phyloP scores from a whole-genome alignment of 495 filamentous ascomycete species.

The Penicillium lividum region DNA sequence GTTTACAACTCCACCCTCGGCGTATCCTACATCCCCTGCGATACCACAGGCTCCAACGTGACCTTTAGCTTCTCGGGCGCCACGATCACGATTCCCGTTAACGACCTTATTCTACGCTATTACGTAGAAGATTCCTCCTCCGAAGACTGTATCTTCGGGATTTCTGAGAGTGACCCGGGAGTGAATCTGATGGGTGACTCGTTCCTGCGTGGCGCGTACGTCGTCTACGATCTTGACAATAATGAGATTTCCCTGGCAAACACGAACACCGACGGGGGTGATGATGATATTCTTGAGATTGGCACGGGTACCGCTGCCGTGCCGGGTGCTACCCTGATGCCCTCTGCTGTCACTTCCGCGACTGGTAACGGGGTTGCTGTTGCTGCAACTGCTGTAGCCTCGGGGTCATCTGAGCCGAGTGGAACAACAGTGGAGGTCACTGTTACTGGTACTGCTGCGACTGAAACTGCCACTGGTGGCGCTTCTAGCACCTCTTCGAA shows the following conservation, averaged over 20 bases:
- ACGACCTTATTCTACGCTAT: slow-evolving; percentile 23
- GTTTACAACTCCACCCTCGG: slow-evolving; percentile 49
- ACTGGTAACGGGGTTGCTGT: slow-evolving; percentile 16
- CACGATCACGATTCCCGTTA: slow-evolving; percentile 27
- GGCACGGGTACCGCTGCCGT: slow-evolving; percentile 59
- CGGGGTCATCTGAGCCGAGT: background rate
- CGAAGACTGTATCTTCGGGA: slow-evolving; percentile 63
- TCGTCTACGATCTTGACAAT: slow-evolving; percentile 83
- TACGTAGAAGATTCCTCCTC: slow-evolving; percentile 14
- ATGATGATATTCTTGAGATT: slow-evolving; percentile 68
- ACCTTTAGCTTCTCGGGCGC: slow-evolving; percentile 63
- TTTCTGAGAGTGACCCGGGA: slow-evolving; percentile 56
- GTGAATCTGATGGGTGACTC: slow-evolving; percentile 79
- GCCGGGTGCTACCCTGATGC: slow-evolving; percentile 53
- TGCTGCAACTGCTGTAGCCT: background rate
- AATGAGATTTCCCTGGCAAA: slow-evolving; percentile 77
- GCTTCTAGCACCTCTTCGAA: slow-evolving; percentile 17
- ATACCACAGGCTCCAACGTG: slow-evolving; percentile 57
- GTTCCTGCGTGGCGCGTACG: slow-evolving; percentile 86
- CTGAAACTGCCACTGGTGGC: slow-evolving; percentile 4
- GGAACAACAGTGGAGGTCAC: background rate
- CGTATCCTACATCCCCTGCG: slow-evolving; percentile 64
- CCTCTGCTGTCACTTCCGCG: slow-evolving; percentile 49
- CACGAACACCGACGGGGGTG: slow-evolving; percentile 71
- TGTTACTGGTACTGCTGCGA: slow-evolving; percentile 6